Evolutionary conservation across 176 grass and related monocot genomes (phyloP).

Genomic region (Tuctoria greenei): DNA sequence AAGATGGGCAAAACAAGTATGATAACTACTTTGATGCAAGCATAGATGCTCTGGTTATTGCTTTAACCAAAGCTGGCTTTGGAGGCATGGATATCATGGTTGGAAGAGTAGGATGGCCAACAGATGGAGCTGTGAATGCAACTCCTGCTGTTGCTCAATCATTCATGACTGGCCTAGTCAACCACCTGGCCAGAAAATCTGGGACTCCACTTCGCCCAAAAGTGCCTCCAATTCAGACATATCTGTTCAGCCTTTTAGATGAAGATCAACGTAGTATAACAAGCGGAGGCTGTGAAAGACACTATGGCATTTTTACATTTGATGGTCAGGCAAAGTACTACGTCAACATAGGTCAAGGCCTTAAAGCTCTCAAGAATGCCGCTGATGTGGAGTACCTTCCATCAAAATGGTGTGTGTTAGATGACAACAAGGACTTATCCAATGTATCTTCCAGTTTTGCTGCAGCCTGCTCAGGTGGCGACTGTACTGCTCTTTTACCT

Average conservation of each 20-base stretch:
- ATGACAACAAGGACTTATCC: constrained; percentile 73
- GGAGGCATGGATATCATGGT: constrained; percentile 69
- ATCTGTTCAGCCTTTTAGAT: constrained; percentile 77
- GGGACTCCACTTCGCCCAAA: constrained; percentile 82
- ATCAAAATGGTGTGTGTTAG: constrained; percentile 83
- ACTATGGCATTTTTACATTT: constrained; percentile 91
- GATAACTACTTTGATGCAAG: constrained; percentile 80
- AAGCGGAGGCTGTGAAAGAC: constrained; percentile 68
- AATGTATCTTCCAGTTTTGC: constrained; percentile 60
- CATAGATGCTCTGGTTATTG: constrained; percentile 75
- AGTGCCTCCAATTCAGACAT: constrained; percentile 61
- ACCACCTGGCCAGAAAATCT: constrained; percentile 66
- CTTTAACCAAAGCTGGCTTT: constrained; percentile 64
- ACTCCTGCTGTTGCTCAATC: constrained; percentile 56
- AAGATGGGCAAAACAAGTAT: constrained; percentile 75
- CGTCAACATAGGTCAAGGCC: constrained; percentile 78
- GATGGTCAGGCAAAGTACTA: constrained; percentile 88
- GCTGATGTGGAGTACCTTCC: constrained; percentile 69
- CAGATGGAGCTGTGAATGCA: constrained; percentile 83
- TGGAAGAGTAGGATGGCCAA: constrained; percentile 86
- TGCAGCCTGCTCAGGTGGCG: constrained; percentile 64
- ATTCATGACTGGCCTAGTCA: constrained; percentile 76
- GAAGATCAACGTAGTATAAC: constrained; percentile 61
- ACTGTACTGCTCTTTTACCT: constrained; percentile 70
- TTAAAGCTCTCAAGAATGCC: constrained; percentile 59